Evolutionary conservation across 2,329 filamentous ascomycete species (phyloP).

Genomic region (Rutstroemia sp.): DNA sequence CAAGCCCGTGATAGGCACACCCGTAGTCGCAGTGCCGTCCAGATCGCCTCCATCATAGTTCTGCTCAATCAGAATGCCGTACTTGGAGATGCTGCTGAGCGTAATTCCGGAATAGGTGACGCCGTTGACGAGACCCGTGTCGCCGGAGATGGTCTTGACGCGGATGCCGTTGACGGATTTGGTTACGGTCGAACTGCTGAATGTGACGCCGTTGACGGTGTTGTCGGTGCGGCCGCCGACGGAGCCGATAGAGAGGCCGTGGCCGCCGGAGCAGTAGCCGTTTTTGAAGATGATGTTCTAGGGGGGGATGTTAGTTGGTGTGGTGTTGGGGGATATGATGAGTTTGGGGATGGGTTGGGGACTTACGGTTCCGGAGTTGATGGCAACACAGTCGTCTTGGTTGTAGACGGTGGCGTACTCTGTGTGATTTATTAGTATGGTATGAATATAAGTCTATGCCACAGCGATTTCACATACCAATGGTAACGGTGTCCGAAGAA

Average conservation of each 20-base stretch:
- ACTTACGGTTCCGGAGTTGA: slow-evolving; percentile 43
- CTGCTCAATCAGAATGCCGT: slow-evolving; percentile 48
- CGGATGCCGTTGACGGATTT: slow-evolving; percentile 45
- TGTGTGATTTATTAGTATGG: too few species aligned
- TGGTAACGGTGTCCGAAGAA: slow-evolving; percentile 38
- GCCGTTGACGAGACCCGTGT: slow-evolving; percentile 35
- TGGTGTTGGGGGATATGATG: too few species aligned
- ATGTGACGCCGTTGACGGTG: slow-evolving; percentile 43
- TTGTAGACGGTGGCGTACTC: slow-evolving; percentile 42
- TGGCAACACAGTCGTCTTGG: slow-evolving; percentile 52
- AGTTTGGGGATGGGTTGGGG: too few species aligned
- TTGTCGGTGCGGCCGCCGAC: slow-evolving; percentile 51
- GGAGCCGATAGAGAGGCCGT: slow-evolving; percentile 50
- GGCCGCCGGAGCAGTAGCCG: slow-evolving; percentile 25
- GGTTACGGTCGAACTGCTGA: slow-evolving; percentile 39
- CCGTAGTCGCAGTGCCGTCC: slow-evolving; percentile 19
- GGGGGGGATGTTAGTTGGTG: too few species aligned
- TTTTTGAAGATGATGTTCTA: slow-evolving; percentile 22
- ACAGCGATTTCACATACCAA: slow-evolving; percentile 29
- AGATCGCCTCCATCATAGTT: slow-evolving; percentile 35
- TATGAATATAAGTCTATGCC: too few species aligned
- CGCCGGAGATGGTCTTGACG: slow-evolving; percentile 31
- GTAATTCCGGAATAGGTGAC: slow-evolving; percentile 47
- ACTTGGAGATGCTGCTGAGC: slow-evolving; percentile 38
- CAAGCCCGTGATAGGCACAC: slow-evolving; percentile 46